phyloP scores from a whole-genome alignment of 2,329 filamentous ascomycete species.

The Plenodomus biglobosus region DNA sequence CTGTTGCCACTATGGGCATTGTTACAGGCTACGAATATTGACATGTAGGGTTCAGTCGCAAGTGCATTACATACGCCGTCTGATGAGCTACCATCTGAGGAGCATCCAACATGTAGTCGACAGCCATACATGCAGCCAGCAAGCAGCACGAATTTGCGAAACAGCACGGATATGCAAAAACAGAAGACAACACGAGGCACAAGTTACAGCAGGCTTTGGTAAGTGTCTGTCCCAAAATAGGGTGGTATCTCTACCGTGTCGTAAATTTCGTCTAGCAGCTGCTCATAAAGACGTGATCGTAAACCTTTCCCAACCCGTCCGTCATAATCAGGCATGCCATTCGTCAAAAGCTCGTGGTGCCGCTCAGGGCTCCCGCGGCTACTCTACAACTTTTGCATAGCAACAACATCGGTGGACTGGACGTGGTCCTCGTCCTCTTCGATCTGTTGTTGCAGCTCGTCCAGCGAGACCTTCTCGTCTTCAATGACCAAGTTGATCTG shows the following conservation, averaged over 20 bases:
- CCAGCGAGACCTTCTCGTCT: constrained; percentile 90
- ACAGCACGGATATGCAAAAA: not conserved
- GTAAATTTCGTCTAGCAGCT: constrained; percentile 33
- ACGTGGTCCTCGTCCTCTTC: constrained; percentile 89
- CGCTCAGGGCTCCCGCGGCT: not conserved
- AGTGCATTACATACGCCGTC: no score
- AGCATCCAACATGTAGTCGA: no score
- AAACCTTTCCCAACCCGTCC: constrained; percentile 22
- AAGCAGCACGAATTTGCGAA: no score
- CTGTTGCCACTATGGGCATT: no score
- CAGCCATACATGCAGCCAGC: no score
- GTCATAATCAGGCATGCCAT: constrained; percentile 24
- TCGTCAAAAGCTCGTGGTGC: constrained; percentile 13
- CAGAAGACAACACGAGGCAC: not conserved
- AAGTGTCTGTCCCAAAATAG: constrained; percentile 16
- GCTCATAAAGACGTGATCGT: constrained; percentile 40
- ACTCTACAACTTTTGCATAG: constrained; percentile 48
- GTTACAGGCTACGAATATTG: no score
- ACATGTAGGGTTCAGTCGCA: no score
- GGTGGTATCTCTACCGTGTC: constrained; percentile 28
- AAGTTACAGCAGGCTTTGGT: no score
- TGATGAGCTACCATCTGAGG: no score
- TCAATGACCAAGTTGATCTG: constrained; percentile 98
- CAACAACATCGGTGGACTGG: constrained; percentile 89
- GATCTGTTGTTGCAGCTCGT: constrained; percentile 86